Percentiles rank a stretch among this genome's conserved stretches.
Conservation (phyloP, 1,139 yeast genomes). For the Yamadazyma sp. region DNA sequence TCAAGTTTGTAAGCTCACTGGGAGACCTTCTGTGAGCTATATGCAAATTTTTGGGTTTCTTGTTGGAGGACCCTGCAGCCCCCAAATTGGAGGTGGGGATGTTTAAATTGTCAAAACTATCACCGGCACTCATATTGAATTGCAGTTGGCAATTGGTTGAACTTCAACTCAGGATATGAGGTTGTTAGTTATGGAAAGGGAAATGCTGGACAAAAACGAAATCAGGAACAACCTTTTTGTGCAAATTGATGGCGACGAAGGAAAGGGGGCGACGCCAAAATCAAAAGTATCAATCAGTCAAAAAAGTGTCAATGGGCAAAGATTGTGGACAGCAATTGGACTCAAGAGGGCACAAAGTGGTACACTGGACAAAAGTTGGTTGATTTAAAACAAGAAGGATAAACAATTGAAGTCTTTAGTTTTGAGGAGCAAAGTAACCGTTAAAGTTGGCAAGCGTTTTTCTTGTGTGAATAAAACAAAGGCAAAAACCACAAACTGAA, state of each 20-base stretch:
- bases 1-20: constrained; percentile 87
- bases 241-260: too few relatives aligned
- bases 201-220: too few relatives aligned
- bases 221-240: too few relatives aligned
- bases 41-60: constrained; percentile 49
- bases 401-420: too few relatives aligned
- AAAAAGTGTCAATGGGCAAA: neutral
- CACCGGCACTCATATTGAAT: constrained; percentile 5
- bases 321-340: too few relatives aligned
- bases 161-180: neutral
- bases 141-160: neutral
- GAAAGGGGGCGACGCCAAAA: neutral
- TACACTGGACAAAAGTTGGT: neutral
- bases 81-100: constrained; percentile 12
- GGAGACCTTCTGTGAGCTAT: constrained; percentile 96
- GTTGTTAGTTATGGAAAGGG: too few relatives aligned
- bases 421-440: too few relatives aligned
- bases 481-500: too few relatives aligned
- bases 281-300: neutral
- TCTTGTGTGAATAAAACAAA: too few relatives aligned
- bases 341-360: too few relatives aligned
- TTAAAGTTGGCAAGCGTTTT: too few relatives aligned
- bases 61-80: constrained; percentile 3
- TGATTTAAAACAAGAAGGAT: neutral
- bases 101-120: constrained; percentile 10